Evolutionary conservation across 257 asterid genomes (phyloP).

Genomic region (Nicotiana benthamiana): DNA sequence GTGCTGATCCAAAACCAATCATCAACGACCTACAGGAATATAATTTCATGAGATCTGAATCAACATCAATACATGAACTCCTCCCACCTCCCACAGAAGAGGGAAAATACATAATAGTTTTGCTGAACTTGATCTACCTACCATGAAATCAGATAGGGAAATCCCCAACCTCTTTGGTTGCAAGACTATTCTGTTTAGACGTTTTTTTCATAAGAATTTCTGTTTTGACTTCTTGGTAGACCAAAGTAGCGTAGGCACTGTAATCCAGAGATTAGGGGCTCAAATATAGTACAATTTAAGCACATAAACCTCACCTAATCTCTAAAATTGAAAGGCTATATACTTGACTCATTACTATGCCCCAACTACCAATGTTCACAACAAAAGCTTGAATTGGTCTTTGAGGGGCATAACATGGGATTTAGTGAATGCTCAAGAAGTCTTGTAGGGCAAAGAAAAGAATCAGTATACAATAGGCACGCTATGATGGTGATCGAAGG

Average conservation of each 20-base stretch:
- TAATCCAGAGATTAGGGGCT: too few relatives aligned
- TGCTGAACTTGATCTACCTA: background rate
- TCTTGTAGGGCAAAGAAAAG: background rate
- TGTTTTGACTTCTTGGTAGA: too few relatives aligned
- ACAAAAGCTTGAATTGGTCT: background rate
- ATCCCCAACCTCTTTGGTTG: background rate
- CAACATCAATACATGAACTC: background rate
- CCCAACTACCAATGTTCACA: too few relatives aligned
- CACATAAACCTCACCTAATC: too few relatives aligned
- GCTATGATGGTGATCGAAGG: background rate
- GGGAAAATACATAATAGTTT: background rate
- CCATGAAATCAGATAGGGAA: background rate
- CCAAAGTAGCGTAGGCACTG: too few relatives aligned
- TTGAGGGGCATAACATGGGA: background rate
- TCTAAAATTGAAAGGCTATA: too few relatives aligned
- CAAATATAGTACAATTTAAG: too few relatives aligned
- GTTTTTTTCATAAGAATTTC: background rate
- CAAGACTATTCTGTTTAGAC: background rate
- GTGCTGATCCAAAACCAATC: background rate
- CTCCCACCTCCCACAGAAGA: background rate
- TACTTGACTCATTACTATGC: too few relatives aligned
- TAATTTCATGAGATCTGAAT: background rate
- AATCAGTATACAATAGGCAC: background rate
- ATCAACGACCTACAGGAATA: background rate
- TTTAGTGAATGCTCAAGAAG: background rate